Evolutionary conservation across 352 stramenopile species (phyloP).

Genomic region (Globisporangium yorkense): DNA sequence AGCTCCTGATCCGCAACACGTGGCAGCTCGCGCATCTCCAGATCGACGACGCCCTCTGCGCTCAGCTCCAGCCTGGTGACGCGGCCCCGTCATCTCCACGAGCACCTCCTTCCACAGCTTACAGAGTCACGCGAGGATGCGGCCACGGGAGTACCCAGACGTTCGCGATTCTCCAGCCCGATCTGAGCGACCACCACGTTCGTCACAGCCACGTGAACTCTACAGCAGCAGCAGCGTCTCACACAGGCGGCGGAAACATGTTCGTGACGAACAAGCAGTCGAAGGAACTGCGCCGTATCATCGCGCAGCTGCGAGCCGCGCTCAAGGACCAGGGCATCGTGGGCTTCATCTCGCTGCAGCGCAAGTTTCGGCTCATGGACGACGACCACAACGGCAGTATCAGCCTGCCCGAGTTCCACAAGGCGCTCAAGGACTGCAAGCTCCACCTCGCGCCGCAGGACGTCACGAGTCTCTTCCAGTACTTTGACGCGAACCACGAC

Average conservation of each 20-base stretch:
- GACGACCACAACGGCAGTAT: conserved; percentile 66
- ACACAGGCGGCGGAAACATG: neutral
- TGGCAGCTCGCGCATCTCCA: conserved; percentile 48
- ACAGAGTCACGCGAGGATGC: conserved; percentile 20
- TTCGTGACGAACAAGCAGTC: conserved; percentile 35
- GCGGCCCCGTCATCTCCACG: neutral
- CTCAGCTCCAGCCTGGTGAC: neutral
- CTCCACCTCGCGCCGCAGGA: conserved; percentile 47
- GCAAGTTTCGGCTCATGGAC: conserved; percentile 71
- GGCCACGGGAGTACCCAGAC: conserved; percentile 50
- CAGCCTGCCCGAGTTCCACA: conserved; percentile 70
- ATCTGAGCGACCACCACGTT: conserved; percentile 37
- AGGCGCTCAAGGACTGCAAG: conserved; percentile 50
- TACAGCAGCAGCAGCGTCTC: neutral
- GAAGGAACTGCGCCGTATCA: conserved; percentile 56
- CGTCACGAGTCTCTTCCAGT: conserved; percentile 65
- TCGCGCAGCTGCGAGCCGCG: conserved; percentile 37
- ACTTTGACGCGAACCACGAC: conserved; percentile 84
- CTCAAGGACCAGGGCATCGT: conserved; percentile 60
- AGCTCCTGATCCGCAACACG: conserved; percentile 85
- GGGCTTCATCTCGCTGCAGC: conserved; percentile 73
- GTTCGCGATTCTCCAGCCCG: conserved; percentile 57
- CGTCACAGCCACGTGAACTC: conserved; percentile 2
- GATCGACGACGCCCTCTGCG: conserved; percentile 2
- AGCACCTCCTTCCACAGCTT: conserved; percentile 1